Evolutionary conservation across 2,329 filamentous ascomycete genomes (phyloP).

Genomic region (Trichoderma koningii): DNA sequence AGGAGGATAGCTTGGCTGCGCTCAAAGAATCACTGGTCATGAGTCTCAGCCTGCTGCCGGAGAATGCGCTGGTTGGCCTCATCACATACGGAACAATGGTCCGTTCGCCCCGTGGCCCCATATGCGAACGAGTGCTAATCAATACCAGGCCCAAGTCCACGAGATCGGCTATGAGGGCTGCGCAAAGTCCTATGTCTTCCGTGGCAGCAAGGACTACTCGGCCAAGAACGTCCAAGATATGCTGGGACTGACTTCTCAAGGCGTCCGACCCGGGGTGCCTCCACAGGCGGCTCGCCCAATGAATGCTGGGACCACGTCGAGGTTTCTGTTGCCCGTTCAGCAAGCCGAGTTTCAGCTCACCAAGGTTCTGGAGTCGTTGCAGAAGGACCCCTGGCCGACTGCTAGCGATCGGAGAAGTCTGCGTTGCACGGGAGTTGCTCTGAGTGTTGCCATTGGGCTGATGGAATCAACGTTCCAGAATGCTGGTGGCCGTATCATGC

Average conservation of each 20-base stretch:
- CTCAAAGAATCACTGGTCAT: constrained; percentile 85
- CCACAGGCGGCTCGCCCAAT: constrained; percentile 74
- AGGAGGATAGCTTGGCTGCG: constrained; percentile 80
- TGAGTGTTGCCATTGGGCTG: constrained; percentile 89
- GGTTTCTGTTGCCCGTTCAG: constrained; percentile 91
- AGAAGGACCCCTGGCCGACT: constrained; percentile 97
- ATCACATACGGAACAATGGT: constrained; percentile 95
- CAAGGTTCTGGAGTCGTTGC: constrained; percentile 90
- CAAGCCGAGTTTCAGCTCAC: constrained; percentile 98
- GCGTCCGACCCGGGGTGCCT: constrained; percentile 72
- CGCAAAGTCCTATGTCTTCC: constrained; percentile 97
- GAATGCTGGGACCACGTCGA: constrained; percentile 76
- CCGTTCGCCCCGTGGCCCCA: constrained; percentile 34
- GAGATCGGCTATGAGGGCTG: constrained; percentile 98
- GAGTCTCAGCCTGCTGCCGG: constrained; percentile 79
- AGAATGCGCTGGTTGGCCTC: constrained; percentile 78
- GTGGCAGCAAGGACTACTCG: constrained; percentile 96
- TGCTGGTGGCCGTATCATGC: constrained; percentile 91
- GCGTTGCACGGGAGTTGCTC: constrained; percentile 92
- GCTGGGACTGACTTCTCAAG: constrained; percentile 78
- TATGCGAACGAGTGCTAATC: constrained; percentile 30
- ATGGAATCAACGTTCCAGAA: constrained; percentile 96
- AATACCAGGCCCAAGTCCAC: constrained; percentile 81
- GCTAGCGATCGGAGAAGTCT: constrained; percentile 88
- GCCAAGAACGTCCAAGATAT: constrained; percentile 99